Evolutionary conservation across 2,329 filamentous ascomycete species (phyloP), one percentile per base, ranked within the genome.

Genomic region (Cephalotrichum gorgonifer): DNA sequence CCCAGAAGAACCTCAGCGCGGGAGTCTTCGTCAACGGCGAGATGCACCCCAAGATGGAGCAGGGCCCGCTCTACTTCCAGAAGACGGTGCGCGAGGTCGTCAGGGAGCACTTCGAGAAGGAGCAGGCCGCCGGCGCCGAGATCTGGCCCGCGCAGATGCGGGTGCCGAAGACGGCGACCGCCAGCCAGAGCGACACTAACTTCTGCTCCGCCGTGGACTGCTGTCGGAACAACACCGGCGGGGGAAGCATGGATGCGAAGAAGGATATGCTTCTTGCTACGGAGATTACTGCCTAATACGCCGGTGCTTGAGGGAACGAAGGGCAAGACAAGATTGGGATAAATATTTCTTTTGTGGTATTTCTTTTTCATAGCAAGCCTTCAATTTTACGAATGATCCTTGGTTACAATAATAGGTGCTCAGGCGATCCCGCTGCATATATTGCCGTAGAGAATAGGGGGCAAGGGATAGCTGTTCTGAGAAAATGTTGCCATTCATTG

Each of bases 1-100:
- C 76, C 2, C 79, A 83, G 58, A 70, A 68, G 60, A 83, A 84
- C 60, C 68, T 83, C 55, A 76, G 79, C 58, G 69, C 74, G 0
- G 78, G 78, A 7, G 70, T 82, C 47, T 83, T 81, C 51, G 64
- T 79, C 58, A 82, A 78, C 56, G 80, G 80, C 47, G 74, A 81
- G 58, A 65, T 83, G 61, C 79, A 84, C 58, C 79, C 79, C 0
- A 66, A 68, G 45, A 71, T 75, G 61, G 80, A 84, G 60, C 75
- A 79, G 59, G 75, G 76, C 0, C 75, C 76, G 0, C 62, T 80
- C 1, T 77, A 71, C 61, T 78, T 79, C 68, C 76, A 79, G 64
- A 68, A 68, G 42, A 60, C 62, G 3, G 68, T 74, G 30, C 72
- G 76, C 3, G 69, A 76, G 38, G 58, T 67, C 15, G 61, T 79